Conservation (phyloP, 192 early-diverging fungal species). For the Coemansia sp. region DNA sequence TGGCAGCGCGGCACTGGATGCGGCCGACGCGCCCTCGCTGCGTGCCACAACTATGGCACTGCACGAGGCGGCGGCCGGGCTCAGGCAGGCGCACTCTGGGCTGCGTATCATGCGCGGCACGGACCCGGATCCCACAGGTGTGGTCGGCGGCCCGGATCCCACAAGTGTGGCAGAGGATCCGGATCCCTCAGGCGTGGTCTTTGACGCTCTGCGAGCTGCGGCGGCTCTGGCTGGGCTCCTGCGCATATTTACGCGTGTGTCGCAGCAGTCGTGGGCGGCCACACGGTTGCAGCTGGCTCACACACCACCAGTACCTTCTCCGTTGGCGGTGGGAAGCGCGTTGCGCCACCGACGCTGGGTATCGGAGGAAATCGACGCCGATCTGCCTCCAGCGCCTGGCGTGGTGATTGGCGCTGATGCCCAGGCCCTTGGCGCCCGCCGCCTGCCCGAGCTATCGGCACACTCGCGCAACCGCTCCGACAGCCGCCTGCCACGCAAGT, state of each 20-base stretch:
- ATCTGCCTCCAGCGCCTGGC: not conserved
- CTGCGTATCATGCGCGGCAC: not conserved
- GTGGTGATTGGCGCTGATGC: conserved; percentile 8
- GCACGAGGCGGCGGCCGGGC: conserved; percentile 6
- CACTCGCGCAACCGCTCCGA: conserved; percentile 42
- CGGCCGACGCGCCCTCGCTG: conserved; percentile 4
- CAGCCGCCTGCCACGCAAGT: conserved; percentile 34
- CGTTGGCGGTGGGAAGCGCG: conserved; percentile 24
- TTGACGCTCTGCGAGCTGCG: conserved; percentile 14
- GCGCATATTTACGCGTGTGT: conserved; percentile 27
- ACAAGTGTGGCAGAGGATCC: conserved; percentile 5
- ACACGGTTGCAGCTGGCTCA: conserved; percentile 30
- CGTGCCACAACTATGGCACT: conserved; percentile 11
- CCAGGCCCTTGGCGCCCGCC: conserved; percentile 1
- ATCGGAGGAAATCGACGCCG: conserved; percentile 36
- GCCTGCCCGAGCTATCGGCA: not conserved
- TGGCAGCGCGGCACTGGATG: not conserved
- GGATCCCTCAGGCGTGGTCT: not conserved
- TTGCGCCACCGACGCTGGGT: conserved; percentile 45
- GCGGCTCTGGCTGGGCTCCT: conserved; percentile 29
- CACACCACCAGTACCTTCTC: conserved; percentile 31
- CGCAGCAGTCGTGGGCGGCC: conserved; percentile 27
- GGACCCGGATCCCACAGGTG: not conserved
- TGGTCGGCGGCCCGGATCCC: too few species aligned
- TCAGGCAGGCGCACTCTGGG: conserved; percentile 2